Conservation (phyloP, 2,329 filamentous ascomycete genomes). For the Fusarium begoniae region DNA sequence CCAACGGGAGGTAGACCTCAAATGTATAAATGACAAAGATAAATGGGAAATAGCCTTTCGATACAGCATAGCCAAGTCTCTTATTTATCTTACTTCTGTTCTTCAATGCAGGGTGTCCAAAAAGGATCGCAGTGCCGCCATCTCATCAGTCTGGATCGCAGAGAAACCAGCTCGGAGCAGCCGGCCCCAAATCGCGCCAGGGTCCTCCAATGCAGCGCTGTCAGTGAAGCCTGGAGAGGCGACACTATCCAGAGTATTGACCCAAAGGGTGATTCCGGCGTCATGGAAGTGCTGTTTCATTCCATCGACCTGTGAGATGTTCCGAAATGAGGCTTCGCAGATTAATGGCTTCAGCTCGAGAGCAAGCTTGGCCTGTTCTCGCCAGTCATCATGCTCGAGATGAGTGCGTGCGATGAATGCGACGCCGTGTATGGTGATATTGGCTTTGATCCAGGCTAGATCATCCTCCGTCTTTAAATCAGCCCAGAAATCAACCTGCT, state of each 20-base stretch:
- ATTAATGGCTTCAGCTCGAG: neutral
- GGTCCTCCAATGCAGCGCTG: neutral
- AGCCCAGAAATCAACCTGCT: neutral
- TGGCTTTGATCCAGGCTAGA: neutral
- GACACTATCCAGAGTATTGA: neutral
- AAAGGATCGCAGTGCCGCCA: neutral
- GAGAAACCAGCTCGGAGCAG: neutral
- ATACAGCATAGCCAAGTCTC: neutral
- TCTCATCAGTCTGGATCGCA: neutral
- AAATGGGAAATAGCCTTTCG: neutral
- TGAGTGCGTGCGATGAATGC: neutral
- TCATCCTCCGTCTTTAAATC: neutral
- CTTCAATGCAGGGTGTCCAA: neutral
- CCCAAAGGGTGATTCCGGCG: neutral
- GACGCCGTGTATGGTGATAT: neutral
- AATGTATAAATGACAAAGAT: too few relatives aligned
- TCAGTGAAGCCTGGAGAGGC: neutral
- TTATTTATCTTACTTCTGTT: fast-evolving
- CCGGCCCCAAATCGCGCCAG: neutral
- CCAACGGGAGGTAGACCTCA: neutral
- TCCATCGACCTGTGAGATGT: neutral
- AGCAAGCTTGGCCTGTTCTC: neutral
- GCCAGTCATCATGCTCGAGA: neutral
- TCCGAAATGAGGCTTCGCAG: neutral
- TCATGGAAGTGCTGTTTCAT: neutral